phyloP scores from a whole-genome alignment of 2,329 filamentous ascomycete species.

The Trichophyton rubrum region DNA sequence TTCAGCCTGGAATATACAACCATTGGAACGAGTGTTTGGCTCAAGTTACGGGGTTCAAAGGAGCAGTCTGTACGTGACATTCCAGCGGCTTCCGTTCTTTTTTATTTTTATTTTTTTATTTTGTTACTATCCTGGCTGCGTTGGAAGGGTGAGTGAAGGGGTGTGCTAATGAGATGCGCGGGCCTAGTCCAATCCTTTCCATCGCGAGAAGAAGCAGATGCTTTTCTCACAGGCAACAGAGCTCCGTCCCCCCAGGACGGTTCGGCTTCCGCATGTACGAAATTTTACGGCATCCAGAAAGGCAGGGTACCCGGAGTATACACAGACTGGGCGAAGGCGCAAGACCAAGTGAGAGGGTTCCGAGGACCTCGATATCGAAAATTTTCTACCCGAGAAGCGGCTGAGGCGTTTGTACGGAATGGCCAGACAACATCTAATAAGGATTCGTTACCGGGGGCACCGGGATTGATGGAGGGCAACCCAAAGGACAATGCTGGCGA shows the following conservation, averaged over 20 bases:
- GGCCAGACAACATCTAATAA: constrained; percentile 6
- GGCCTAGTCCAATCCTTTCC: constrained; percentile 65
- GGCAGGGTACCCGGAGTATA: constrained; percentile 51
- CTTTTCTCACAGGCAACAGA: constrained; percentile 56
- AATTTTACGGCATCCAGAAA: constrained; percentile 49
- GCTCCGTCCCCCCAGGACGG: constrained; percentile 22
- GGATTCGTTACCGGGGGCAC: constrained; percentile 16
- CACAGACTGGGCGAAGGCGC: constrained; percentile 55
- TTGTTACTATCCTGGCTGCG: background rate
- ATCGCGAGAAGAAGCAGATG: constrained; percentile 60
- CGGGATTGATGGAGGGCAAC: constrained; percentile 30
- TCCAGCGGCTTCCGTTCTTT: background rate
- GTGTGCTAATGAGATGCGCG: background rate
- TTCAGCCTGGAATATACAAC: constrained; percentile 50
- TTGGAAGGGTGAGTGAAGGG: no score
- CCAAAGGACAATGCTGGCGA: constrained; percentile 33
- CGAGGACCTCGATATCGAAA: constrained; percentile 57
- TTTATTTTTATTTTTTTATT: background rate
- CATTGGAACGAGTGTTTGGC: constrained; percentile 50
- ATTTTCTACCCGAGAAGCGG: constrained; percentile 57
- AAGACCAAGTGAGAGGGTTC: constrained; percentile 60
- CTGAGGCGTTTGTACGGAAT: constrained; percentile 58
- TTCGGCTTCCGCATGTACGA: constrained; percentile 28
- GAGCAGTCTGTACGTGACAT: constrained; percentile 52
- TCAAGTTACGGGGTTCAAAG: constrained; percentile 51